Evolutionary conservation across 495 filamentous ascomycete species (phyloP), one percentile per base, ranked within the genome.

Genomic region (Xylona heveae): DNA sequence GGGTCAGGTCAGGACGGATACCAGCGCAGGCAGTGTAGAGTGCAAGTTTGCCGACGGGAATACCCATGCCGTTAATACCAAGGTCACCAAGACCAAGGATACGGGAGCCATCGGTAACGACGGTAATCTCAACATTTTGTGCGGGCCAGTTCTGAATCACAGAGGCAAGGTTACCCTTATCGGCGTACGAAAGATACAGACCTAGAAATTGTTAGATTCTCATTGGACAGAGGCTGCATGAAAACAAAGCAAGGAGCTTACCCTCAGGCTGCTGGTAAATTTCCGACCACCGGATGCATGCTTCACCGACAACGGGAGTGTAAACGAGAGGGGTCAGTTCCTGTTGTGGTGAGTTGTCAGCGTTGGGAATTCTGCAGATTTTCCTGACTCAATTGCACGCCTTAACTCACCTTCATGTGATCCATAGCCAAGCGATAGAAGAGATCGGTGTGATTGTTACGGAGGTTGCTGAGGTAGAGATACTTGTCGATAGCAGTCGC

Each of bases 11-110:
- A 28, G 88, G 88, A 50, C 84, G 71, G 55, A 97, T 95, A 49
- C 88, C 85, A 32, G 88, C 88, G 43, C 88, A 92, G n/a, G 74
- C 81, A 24, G 78, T 88, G 59, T 97, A 97, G 23, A 30, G 24
- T 10, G 24, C 80, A 43, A 33, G 31, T 8, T 33, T 33, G 9
- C 31, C 31, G 19, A 97, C 84, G 38, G 88, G 82, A 55, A 97
- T 97, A 35, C 88, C 88, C 67, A 97, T 92, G 38, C 88, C 88
- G 51, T 94, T 92, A 36, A 97, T 74, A 40, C 88, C 88, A 38
- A 97, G 71, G 54, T 97, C 88, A 31, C 88, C 88, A 20, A 97
- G 66, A 35, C 88, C 88, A 35, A 97, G 68, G 52, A 97, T 97
- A 35, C 88, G 75, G 38, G 83, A 93, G 31, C 88, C 88, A 57